Conservation (phyloP, 805 yeast genomes). For the Candida railenensis region DNA sequence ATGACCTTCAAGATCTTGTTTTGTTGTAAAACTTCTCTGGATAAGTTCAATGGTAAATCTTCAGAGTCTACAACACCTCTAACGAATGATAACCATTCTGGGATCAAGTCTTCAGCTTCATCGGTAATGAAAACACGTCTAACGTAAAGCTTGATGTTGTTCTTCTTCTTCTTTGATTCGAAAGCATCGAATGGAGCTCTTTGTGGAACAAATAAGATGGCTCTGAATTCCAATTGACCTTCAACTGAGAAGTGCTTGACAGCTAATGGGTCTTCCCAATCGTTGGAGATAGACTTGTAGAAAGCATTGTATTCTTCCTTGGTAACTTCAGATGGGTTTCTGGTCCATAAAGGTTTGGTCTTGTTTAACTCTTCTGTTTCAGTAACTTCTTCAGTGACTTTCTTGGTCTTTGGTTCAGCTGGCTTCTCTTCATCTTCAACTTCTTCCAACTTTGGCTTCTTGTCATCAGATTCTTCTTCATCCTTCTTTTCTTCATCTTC, state of each 20-base stretch:
- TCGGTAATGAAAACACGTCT: constrained; percentile 99
- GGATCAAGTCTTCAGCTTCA: constrained; percentile 98
- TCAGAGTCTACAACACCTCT: constrained; percentile 99
- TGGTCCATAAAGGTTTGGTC: constrained; percentile 99
- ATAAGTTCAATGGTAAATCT: constrained; percentile 98
- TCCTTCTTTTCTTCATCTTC: constrained; percentile 58
- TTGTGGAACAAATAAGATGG: constrained; percentile 95
- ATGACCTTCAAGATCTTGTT: constrained; percentile 99
- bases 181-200: constrained; percentile 99
- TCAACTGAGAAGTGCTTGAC: constrained; percentile 99
- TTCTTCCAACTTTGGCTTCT: constrained; percentile 74
- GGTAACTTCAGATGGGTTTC: constrained; percentile 96
- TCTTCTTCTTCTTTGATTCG: constrained; percentile 98
- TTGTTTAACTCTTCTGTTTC: constrained; percentile 98
- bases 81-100: constrained; percentile 97
- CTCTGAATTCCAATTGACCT: constrained; percentile 99
- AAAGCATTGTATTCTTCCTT: constrained; percentile 99
- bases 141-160: constrained; percentile 96
- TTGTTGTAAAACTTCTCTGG: constrained; percentile 99
- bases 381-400: constrained; percentile 86
- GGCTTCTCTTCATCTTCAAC: constrained; percentile 72
- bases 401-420: constrained; percentile 78
- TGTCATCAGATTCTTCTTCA: constrained; percentile 48
- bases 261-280: constrained; percentile 99
- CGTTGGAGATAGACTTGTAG: constrained; percentile 98